Conservation (phyloP, 306 rosid genomes). For the Vigna trinervia region DNA sequence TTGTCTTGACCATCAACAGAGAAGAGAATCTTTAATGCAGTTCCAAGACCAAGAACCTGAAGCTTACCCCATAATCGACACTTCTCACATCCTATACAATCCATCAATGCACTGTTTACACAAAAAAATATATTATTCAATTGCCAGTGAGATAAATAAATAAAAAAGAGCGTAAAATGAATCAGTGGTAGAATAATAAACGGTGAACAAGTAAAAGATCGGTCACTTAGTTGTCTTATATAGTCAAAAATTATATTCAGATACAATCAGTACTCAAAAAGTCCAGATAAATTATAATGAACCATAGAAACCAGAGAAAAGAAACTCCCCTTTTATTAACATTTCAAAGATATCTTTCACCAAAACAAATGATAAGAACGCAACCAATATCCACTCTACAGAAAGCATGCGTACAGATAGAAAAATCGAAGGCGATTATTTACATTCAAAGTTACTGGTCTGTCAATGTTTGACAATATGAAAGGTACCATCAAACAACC, state of each 20-base stretch:
- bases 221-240: not conserved
- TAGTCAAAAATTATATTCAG: constrained; percentile 22
- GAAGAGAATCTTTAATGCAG: constrained; percentile 92
- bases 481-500: not conserved
- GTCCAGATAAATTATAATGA: not conserved
- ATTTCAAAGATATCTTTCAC: constrained; percentile 11
- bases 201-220: constrained; percentile 21
- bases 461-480: not conserved
- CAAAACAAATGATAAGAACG: constrained; percentile 24
- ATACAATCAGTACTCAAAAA: constrained; percentile 11
- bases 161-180: constrained; percentile 2
- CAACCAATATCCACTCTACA: not conserved
- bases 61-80: constrained; percentile 99
- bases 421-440: not conserved
- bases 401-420: constrained; percentile 13
- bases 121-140: constrained; percentile 12
- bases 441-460: not conserved
- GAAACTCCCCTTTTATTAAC: constrained; percentile 2
- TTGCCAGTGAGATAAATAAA: constrained; percentile 26
- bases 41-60: constrained; percentile 99
- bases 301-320: not conserved
- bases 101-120: constrained; percentile 86
- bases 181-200: constrained; percentile 5
- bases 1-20: constrained; percentile 69
- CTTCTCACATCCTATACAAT: constrained; percentile 98